phyloP scores from a whole-genome alignment of 2,329 filamentous ascomycete species.

The Pseudogymnoascus verrucosus region DNA sequence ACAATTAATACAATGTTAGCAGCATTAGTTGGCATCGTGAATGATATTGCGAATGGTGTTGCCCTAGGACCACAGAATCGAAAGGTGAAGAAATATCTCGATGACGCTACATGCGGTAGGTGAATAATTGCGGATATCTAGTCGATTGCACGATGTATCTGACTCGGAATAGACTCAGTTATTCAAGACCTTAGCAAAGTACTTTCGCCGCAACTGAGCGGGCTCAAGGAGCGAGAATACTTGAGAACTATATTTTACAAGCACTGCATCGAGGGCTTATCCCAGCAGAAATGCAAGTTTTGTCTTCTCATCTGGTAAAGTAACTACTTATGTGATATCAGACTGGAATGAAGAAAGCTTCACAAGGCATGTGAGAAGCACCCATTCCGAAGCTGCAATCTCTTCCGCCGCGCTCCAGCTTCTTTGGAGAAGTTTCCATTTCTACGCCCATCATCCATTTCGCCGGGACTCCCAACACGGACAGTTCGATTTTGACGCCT shows the following conservation, averaged over 20 bases:
- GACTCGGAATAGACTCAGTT: neutral
- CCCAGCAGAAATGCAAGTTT: neutral
- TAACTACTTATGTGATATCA: neutral
- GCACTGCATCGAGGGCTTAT: neutral
- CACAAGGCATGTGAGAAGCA: neutral
- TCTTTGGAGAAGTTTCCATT: neutral
- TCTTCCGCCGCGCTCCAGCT: neutral
- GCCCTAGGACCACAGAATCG: neutral
- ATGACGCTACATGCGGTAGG: neutral
- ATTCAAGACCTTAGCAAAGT: neutral
- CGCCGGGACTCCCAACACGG: neutral
- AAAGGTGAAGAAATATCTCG: neutral
- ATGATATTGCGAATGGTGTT: neutral
- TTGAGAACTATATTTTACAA: neutral
- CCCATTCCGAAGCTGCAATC: neutral
- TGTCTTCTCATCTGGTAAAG: neutral
- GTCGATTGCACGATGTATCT: neutral
- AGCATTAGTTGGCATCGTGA: neutral
- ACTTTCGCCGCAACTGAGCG: neutral
- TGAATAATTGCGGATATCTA: neutral
- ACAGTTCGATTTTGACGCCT: neutral
- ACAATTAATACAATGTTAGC: neutral
- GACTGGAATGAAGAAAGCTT: neutral
- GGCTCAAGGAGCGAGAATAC: neutral
- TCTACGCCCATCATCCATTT: neutral